A percentile compares a stretch with the other conserved stretches of the same genome.
These are phyloP conservation scores for Agaricus blazei DNA, from an alignment of 768 basidiomycete genomes.

Conservation along the genomic window DNA sequence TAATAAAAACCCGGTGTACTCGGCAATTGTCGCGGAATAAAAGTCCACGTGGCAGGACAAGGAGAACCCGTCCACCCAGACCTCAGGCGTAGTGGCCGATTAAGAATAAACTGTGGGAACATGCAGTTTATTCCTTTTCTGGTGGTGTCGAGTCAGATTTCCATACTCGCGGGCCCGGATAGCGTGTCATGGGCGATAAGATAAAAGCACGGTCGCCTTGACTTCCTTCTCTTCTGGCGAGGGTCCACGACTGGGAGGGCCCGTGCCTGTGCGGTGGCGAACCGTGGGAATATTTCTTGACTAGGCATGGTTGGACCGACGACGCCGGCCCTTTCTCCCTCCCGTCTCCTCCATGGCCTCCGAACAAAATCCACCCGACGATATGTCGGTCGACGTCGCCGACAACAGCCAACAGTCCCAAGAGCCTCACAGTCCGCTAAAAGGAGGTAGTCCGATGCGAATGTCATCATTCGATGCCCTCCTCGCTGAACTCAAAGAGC, in stretches of 20 bases:
- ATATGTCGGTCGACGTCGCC: slow-evolving; percentile 2
- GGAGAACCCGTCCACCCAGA: too few relatives aligned
- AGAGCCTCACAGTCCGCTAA: slow-evolving; percentile 14
- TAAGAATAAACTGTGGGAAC: neutral
- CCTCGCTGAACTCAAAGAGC: slow-evolving; percentile 56
- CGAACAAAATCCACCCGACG: slow-evolving; percentile 1
- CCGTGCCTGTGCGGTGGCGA: neutral
- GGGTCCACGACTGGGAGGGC: neutral
- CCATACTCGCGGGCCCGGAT: neutral
- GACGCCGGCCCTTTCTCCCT: neutral
- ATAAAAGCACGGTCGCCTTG: neutral
- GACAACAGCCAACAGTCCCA: slow-evolving; percentile 1
- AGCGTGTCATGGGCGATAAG: slow-evolving; percentile 5
- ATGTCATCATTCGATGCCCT: slow-evolving; percentile 45
- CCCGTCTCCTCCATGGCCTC: slow-evolving; percentile 2
- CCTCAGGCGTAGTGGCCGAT: too few relatives aligned
- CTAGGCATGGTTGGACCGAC: slow-evolving; percentile 2
- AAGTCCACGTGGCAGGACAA: too few relatives aligned
- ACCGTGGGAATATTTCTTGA: slow-evolving; percentile 11
- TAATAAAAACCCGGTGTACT: too few relatives aligned
- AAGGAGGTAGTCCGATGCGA: slow-evolving; percentile 20
- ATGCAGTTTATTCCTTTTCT: neutral
- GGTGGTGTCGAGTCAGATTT: slow-evolving; percentile 6
- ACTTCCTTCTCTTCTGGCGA: neutral
- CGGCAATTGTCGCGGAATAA: too few relatives aligned